phyloP scores from a whole-genome alignment of 2,329 filamentous ascomycete genomes.

The Fusarium virguliforme region DNA sequence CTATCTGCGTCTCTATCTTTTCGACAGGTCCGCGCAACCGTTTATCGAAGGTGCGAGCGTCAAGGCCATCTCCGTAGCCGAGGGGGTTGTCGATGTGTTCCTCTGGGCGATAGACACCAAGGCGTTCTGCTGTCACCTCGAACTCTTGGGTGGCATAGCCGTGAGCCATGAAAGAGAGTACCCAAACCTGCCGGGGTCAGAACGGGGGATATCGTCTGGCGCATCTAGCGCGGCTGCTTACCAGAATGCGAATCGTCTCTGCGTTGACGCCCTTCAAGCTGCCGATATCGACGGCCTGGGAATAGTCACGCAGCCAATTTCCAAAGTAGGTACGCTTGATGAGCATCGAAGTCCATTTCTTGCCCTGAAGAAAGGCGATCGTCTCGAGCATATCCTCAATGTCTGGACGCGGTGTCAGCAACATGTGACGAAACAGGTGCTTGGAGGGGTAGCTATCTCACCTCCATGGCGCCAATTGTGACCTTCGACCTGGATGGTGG shows the following conservation, averaged over 20 bases:
- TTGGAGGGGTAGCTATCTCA: constrained; percentile 52
- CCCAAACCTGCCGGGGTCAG: constrained; percentile 71
- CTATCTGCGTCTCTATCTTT: constrained; percentile 80
- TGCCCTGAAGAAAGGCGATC: constrained; percentile 82
- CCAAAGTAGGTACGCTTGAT: constrained; percentile 87
- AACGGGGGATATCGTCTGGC: neutral
- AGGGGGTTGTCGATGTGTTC: constrained; percentile 84
- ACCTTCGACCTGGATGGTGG: constrained; percentile 71
- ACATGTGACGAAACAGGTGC: constrained; percentile 16
- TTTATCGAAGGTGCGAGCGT: constrained; percentile 86
- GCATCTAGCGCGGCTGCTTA: constrained; percentile 46
- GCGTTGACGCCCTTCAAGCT: constrained; percentile 85
- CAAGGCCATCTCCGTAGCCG: constrained; percentile 87
- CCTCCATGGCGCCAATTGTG: constrained; percentile 80
- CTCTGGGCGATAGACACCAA: constrained; percentile 86
- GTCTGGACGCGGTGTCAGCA: constrained; percentile 62
- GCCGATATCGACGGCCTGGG: constrained; percentile 85
- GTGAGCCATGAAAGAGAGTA: constrained; percentile 85
- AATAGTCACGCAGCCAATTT: constrained; percentile 90
- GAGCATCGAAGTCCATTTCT: constrained; percentile 88
- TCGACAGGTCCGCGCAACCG: constrained; percentile 86
- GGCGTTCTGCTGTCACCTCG: constrained; percentile 84
- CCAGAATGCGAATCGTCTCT: constrained; percentile 83
- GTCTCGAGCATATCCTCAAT: constrained; percentile 88
- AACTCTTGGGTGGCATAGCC: constrained; percentile 91